These are phyloP conservation scores for Cadophora malorum DNA, from an alignment of 2,329 filamentous ascomycete genomes.

Conservation along the genomic window DNA sequence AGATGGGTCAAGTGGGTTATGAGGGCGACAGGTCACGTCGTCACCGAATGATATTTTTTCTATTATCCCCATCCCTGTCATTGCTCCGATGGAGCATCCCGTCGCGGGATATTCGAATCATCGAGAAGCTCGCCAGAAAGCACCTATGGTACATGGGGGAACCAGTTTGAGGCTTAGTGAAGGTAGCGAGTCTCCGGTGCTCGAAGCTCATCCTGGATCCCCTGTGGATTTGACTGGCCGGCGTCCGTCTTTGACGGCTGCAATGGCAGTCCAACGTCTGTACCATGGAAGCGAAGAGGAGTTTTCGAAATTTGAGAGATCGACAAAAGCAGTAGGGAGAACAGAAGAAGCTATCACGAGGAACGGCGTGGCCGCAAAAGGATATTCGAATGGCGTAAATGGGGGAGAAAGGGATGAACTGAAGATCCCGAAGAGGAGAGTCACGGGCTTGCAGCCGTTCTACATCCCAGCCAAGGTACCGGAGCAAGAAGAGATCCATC, in stretches of 20 bases:
- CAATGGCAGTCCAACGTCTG: slow-evolving; percentile 37
- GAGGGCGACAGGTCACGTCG: slow-evolving; percentile 64
- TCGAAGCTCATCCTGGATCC: slow-evolving; percentile 45
- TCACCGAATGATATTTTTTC: slow-evolving; percentile 48
- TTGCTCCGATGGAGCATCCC: slow-evolving; percentile 40
- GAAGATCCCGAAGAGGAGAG: slow-evolving; percentile 30
- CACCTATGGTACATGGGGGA: slow-evolving; percentile 37
- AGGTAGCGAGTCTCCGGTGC: slow-evolving; percentile 39
- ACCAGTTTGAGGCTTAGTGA: slow-evolving; percentile 43
- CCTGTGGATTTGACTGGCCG: slow-evolving; percentile 42
- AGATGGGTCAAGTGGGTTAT: slow-evolving; percentile 52
- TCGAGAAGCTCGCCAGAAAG: slow-evolving; percentile 32
- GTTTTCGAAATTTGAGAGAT: slow-evolving; percentile 37
- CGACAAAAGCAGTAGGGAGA: slow-evolving; percentile 33
- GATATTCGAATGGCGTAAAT: slow-evolving; percentile 23
- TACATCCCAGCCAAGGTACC: slow-evolving; percentile 43
- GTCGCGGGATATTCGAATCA: slow-evolving; percentile 34
- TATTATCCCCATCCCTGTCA: slow-evolving; percentile 41
- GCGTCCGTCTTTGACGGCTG: slow-evolving; percentile 38
- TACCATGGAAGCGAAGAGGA: slow-evolving; percentile 39
- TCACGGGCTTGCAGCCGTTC: slow-evolving; percentile 36
- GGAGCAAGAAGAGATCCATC: slow-evolving; percentile 38
- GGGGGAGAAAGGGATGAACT: slow-evolving; percentile 27
- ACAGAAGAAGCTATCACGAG: slow-evolving; percentile 41
- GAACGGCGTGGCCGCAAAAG: slow-evolving; percentile 45